Base-by-base conservation (phyloP, 345 rosid species). In the Gossypium arboreum region DNA sequence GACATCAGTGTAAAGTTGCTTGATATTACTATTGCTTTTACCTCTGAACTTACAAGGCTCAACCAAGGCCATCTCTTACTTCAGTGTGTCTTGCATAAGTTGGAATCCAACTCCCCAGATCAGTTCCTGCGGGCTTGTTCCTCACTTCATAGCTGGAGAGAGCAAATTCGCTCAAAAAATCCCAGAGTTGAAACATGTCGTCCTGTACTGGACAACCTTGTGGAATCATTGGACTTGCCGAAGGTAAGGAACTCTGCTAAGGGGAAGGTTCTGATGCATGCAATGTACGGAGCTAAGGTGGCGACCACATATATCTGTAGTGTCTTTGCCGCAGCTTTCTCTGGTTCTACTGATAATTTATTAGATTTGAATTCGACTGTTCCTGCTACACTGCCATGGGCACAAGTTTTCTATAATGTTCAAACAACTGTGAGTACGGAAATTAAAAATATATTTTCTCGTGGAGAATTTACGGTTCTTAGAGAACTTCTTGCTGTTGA, bases 191-290 rank as follows among this genome's bases (percentile, higher is more conserved):
- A 81, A 74, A 87, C 79, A 68, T 90, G 95, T 75, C 83, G 76
- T 39, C 70, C 91, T 39, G 87, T 90, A 68, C 73, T 94, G 58
- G 88, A 84, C 56, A 75, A 79, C 67, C 89, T 94, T 62, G 86
- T 79, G 68, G 80, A 80, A 58, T 85, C 97, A 25, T 68, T 91
- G 44, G 68, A 80, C 77, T 79, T 90, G 82, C 98, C 95, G 20
- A 92, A 91, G 89, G 95, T 92, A 18, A 94, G 91, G 85, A 89
- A 92, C 82, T 92, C 97, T 29, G 82, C 90, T 55, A 91, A 92
- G 77, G 98, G 93, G 16, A 92, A 92, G 74, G 97, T 94, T 48
- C 83, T 94, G 81, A 94, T 92, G 97, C 88, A 82, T 3, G 97
- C 97, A 13, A 86, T 94, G 87, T 90, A 86, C 57, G 97, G 97